Conservation (phyloP, 306 rosid genomes). For the Lathyrus oleraceus region DNA sequence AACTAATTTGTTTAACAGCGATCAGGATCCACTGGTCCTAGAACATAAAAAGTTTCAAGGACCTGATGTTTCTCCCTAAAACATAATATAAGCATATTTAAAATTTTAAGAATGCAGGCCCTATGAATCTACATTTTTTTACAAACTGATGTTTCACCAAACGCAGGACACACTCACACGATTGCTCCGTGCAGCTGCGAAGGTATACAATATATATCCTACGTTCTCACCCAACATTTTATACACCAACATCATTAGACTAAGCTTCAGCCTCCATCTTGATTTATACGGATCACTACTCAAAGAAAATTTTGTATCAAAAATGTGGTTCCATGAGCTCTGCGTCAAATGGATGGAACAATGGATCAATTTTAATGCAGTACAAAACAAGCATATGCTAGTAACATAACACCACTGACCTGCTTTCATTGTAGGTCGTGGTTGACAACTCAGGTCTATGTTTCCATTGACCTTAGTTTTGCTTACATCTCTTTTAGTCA, state of each 20-base stretch:
- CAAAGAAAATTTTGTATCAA: constrained; percentile 32
- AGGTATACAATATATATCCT: constrained; percentile 19
- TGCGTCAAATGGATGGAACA: constrained; percentile 36
- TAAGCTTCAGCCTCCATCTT: constrained; percentile 3
- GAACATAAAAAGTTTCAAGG: constrained; percentile 8
- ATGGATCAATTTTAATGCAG: constrained; percentile 28
- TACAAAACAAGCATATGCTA: constrained; percentile 21
- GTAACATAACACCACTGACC: constrained; percentile 46
- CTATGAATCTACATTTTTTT: background rate
- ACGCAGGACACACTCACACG: background rate
- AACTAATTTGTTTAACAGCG: constrained; percentile 1
- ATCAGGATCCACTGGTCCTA: background rate
- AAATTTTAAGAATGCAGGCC: background rate
- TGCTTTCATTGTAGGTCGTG: constrained; percentile 36
- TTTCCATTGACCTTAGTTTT: constrained; percentile 37
- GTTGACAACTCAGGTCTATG: constrained; percentile 32
- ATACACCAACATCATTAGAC: background rate
- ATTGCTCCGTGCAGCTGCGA: constrained; percentile 21
- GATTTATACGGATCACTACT: constrained; percentile 5
- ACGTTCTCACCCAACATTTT: constrained; percentile 26
- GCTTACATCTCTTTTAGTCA: constrained; percentile 47
- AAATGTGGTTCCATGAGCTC: constrained; percentile 44
- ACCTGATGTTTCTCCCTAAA: constrained; percentile 13
- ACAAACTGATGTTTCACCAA: background rate
- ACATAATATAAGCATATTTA: constrained; percentile 19